Conservation (phyloP, 108 stramenopile species). For the Cyclostephanos tholiformis region DNA sequence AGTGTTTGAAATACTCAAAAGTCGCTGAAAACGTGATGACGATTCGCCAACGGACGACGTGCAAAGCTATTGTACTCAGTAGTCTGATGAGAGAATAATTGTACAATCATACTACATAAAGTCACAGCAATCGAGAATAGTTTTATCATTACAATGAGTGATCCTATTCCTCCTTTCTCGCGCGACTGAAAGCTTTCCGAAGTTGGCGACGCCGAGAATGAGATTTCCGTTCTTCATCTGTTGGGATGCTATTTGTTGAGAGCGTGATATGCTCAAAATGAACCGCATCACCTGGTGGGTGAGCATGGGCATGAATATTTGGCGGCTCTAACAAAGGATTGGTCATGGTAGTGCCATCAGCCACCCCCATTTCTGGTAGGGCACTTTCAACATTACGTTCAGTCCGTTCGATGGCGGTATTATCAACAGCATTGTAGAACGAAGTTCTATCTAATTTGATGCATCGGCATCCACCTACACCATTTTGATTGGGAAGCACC, state of each 20-base stretch:
- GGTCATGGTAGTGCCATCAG: background rate
- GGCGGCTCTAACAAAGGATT: background rate
- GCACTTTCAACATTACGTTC: constrained; percentile 18
- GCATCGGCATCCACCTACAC: constrained; percentile 71
- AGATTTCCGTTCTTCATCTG: constrained; percentile 24
- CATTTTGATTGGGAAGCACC: constrained; percentile 54
- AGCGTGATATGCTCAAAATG: background rate
- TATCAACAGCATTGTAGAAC: constrained; percentile 74
- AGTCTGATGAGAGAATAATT: background rate
- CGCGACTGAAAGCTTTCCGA: constrained; percentile 34
- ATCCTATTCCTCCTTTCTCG: constrained; percentile 7
- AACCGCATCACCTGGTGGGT: background rate
- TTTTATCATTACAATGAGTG: background rate
- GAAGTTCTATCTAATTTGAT: constrained; percentile 55
- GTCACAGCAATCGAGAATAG: background rate
- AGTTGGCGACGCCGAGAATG: constrained; percentile 40
- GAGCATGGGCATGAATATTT: background rate
- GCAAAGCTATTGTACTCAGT: no score
- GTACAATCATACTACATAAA: background rate
- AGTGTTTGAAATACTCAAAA: constrained; percentile 91
- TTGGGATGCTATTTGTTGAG: constrained; percentile 7
- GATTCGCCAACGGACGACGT: no score
- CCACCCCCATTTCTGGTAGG: background rate
- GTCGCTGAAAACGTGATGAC: background rate
- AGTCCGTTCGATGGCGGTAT: constrained; percentile 67